Base-by-base conservation (phyloP, 2,329 filamentous ascomycete species). In the Colletotrichum sp. region DNA sequence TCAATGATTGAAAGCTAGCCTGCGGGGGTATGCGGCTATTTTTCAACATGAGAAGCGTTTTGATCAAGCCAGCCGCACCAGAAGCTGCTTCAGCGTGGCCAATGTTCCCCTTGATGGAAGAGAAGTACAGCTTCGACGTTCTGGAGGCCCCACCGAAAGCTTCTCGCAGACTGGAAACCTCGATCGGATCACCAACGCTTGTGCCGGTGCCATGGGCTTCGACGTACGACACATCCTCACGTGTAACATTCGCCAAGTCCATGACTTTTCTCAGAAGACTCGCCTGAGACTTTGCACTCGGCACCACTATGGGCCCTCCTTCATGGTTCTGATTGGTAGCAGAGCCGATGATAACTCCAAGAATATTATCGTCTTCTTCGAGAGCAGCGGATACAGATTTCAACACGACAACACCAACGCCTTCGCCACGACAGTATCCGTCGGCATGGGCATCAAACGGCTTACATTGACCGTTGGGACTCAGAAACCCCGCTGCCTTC, bases 381-480 rank as follows among this genome's bases (percentile, higher is more conserved):
- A 91, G 44, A 0, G 90, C 90, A 60, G 86, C 81, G 2, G 84
- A 81, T 0, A 91, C 80, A 2, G 78, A 82, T 80, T 91, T 91
- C 1, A 92, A 75, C 1, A 90, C 77, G 0, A 91, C 77, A 1
- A 84, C 78, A 0, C 80, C 87, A 2, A 85, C 80, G 1, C 87
- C 90, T 66, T 92, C 90, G 0, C 86, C 88, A 4, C 89, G 84
- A 12, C 85, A 89, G 76, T 91, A 92, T 0, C 90, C 90, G 72
- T 89, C 85, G 5, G 81, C 82, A 2, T 15, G 6, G 1, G 71
- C 77, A 44, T 85, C 83, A 49, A 85, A 86, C 0, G 84, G 79
- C 71, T 84, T 85, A 60, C 81, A 84, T 44, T 80, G 76, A 0
- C 84, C 84, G 0, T 81, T 82, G 2, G 79, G 78, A 74, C 81